These are phyloP conservation scores for Linnemannia zychae DNA, from an alignment of 192 early-diverging fungal genomes.

Conservation along the genomic window DNA sequence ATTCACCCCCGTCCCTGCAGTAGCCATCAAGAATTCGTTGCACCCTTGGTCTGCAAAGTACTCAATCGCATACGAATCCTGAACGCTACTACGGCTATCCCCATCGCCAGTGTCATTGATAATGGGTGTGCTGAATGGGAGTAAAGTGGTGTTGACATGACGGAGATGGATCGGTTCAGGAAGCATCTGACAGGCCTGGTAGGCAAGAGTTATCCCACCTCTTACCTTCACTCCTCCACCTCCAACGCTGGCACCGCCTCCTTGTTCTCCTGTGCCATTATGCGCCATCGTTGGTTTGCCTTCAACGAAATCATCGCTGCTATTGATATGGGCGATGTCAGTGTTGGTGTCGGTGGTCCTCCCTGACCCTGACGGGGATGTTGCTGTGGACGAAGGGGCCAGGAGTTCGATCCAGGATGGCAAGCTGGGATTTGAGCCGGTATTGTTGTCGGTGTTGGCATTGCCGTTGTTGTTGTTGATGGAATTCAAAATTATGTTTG, in stretches of 20 bases:
- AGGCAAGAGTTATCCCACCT: not conserved
- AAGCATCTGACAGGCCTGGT: conserved; percentile 14
- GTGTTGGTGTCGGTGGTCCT: not conserved
- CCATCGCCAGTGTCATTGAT: not conserved
- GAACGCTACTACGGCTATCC: no score
- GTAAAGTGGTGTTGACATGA: not conserved
- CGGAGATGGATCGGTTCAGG: conserved; percentile 13
- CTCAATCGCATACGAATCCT: conserved; percentile 10
- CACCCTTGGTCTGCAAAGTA: conserved; percentile 12
- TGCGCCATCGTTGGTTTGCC: not conserved
- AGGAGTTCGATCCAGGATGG: not conserved
- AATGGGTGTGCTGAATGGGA: not conserved
- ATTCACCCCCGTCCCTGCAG: conserved; percentile 4
- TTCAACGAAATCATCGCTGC: not conserved
- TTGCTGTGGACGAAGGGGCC: not conserved
- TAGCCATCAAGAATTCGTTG: not conserved
- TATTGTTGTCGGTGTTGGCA: not conserved
- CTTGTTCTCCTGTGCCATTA: not conserved
- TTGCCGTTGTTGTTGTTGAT: not conserved
- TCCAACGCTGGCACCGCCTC: not conserved
- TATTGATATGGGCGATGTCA: not conserved
- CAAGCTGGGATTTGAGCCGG: not conserved
- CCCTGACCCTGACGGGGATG: not conserved
- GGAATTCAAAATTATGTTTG: not conserved
- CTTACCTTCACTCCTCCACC: not conserved